Evolutionary conservation across 352 stramenopile genomes (phyloP), one percentile per base, ranked within the genome.

Genomic region (Globisporangium megalacanthum): DNA sequence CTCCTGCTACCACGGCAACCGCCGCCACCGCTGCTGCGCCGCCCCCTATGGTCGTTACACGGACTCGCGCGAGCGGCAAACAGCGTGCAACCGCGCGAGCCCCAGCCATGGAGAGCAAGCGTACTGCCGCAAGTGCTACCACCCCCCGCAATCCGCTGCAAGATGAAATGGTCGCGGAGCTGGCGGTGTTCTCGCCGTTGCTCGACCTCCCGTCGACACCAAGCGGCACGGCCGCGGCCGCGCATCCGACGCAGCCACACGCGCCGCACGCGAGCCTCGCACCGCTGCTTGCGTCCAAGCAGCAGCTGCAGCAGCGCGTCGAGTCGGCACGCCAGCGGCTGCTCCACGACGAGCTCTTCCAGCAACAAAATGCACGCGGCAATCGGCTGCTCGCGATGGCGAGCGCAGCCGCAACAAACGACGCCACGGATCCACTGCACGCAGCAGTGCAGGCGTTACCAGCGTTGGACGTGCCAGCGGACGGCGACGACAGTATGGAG

Each of bases 381-480:
- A 66, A 70, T 17, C 50, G 50, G 20, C 44, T 80, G 42, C 51
- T 80, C 4, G 50, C 60, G 49, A 63, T 80, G 44, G 47, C 65
- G 14, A 71, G 64, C n/a, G 62, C 64, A 17, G 14, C 25, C 49
- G 39, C 22, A 53, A 36, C 35, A 45, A 48, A 6, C 22, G 65
- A 72, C 46, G 49, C n/a, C 14, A 33, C 31, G 15, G 58, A 63
- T 31, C 61, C 66, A 22, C 67, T 83, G 20, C 51, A 42, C 29
- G 53, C 52, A 14, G 51, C 36, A 14, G 60, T 83, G 20, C 69
- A 76, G 52, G 45, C 58, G 8, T 60, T 84, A 41, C 69, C 69
- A 10, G 44, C 39, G 14, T n/a, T 56, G 4, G 52, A 50, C 11
- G 31, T 19, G 8, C 3, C 4, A 0, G 22, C 10, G 5, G 37